phyloP scores from a whole-genome alignment of 1,139 yeast genomes.

The Blastobotrys illinoisensis region DNA sequence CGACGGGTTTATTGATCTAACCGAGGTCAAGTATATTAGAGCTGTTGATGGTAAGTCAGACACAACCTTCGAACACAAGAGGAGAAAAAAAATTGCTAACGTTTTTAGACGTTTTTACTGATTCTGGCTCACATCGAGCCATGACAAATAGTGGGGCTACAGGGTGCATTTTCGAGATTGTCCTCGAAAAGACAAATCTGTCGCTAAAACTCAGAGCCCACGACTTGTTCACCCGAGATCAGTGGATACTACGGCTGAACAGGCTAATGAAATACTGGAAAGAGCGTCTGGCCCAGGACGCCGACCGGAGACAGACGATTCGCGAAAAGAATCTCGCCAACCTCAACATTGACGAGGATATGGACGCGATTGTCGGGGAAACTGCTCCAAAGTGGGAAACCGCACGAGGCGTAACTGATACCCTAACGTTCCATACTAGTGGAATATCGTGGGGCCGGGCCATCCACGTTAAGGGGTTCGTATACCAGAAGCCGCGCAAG shows the following conservation, averaged over 20 bases:
- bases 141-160: constrained; percentile 8
- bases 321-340: constrained; percentile 44
- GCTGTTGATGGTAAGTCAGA: constrained; percentile 6
- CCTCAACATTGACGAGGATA: constrained; percentile 50
- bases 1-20: constrained; percentile 56
- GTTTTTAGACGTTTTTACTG: constrained; percentile 4
- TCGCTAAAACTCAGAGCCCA: constrained; percentile 50
- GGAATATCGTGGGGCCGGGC: constrained; percentile 54
- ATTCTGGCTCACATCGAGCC: constrained; percentile 18
- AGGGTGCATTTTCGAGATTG: constrained; percentile 47
- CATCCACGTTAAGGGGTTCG: constrained; percentile 53
- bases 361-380: constrained; percentile 52
- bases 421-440: constrained; percentile 50
- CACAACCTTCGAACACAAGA: too few relatives aligned
- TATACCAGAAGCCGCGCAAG: constrained; percentile 64
- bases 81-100: neutral
- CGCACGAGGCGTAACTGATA: constrained; percentile 48
- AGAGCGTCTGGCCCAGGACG: constrained; percentile 40
- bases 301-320: constrained; percentile 34
- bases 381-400: constrained; percentile 51
- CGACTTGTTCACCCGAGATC: constrained; percentile 44
- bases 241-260: constrained; percentile 56
- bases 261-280: constrained; percentile 57
- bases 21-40: constrained; percentile 34
- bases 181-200: constrained; percentile 45